phyloP scores from a whole-genome alignment of 306 rosid genomes.

The Urtica urens region DNA sequence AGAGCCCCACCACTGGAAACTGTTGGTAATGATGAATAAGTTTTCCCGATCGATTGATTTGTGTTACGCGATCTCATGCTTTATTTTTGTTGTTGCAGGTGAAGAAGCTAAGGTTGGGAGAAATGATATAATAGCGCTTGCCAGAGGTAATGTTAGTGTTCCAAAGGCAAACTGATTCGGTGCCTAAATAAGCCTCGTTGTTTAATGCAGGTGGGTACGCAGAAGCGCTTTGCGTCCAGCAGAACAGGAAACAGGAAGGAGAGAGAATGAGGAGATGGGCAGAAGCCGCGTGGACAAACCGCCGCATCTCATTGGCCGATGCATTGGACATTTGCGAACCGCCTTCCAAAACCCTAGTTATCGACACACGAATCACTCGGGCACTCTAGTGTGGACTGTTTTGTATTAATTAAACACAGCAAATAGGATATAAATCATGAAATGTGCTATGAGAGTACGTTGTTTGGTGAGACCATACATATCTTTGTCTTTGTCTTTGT shows the following conservation, averaged over 20 bases:
- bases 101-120: slow-evolving; percentile 29
- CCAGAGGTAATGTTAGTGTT: slow-evolving; percentile 50
- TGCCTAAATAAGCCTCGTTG: background rate
- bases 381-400: slow-evolving; percentile 24
- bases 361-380: slow-evolving; percentile 69
- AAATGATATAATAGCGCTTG: slow-evolving; percentile 59
- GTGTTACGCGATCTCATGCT: background rate
- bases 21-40: slow-evolving; percentile 27
- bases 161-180: background rate
- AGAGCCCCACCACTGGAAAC: slow-evolving; percentile 52
- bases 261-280: slow-evolving; percentile 50
- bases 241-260: slow-evolving; percentile 66
- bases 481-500: no score
- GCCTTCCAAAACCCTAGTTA: slow-evolving; percentile 26
- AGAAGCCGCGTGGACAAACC: slow-evolving; percentile 46
- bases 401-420: no score
- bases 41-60: background rate
- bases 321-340: slow-evolving; percentile 45
- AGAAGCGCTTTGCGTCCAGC: slow-evolving; percentile 61
- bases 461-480: no score
- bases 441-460: no score
- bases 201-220: slow-evolving; percentile 54
- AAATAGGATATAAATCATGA: background rate
- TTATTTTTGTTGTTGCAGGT: slow-evolving; percentile 24
- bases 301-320: slow-evolving; percentile 54